Evolutionary conservation across 768 basidiomycete genomes (phyloP).

Genomic region (Pluteus cervinus): DNA sequence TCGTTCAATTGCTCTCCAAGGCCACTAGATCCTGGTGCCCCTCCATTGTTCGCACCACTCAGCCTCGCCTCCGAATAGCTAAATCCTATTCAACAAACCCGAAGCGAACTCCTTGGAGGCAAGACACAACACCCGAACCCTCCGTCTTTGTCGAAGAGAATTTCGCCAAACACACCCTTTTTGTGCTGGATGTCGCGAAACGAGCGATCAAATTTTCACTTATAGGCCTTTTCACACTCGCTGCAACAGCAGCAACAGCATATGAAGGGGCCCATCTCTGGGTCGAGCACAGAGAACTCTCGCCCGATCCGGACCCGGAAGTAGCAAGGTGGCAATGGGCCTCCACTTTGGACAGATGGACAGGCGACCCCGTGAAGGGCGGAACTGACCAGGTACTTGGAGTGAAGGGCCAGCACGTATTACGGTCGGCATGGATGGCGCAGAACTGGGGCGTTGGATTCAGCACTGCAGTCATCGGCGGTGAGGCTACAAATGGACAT

Average conservation of each 20-base stretch:
- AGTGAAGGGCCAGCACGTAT: slow-evolving; percentile 49
- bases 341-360: slow-evolving; percentile 55
- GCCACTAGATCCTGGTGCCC: neutral
- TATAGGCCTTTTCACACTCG: slow-evolving; percentile 35
- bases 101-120: neutral
- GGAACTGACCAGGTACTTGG: slow-evolving; percentile 75
- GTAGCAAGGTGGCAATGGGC: slow-evolving; percentile 64
- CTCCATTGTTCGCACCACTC: neutral
- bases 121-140: neutral
- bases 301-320: slow-evolving; percentile 45
- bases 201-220: slow-evolving; percentile 47
- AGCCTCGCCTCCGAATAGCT: neutral
- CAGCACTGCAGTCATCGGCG: slow-evolving; percentile 27
- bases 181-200: slow-evolving; percentile 36
- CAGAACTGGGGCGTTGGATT: slow-evolving; percentile 56
- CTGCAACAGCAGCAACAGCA: slow-evolving; percentile 36
- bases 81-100: neutral
- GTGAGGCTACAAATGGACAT: slow-evolving; percentile 27
- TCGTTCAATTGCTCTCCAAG: neutral
- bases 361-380: slow-evolving; percentile 41
- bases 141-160: slow-evolving; percentile 17
- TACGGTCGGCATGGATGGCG: slow-evolving; percentile 70
- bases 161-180: slow-evolving; percentile 25
- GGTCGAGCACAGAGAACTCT: slow-evolving; percentile 51
- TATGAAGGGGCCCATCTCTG: slow-evolving; percentile 57